Conservation (phyloP, 106 monocot genomes). For the Acorus gramineus region DNA sequence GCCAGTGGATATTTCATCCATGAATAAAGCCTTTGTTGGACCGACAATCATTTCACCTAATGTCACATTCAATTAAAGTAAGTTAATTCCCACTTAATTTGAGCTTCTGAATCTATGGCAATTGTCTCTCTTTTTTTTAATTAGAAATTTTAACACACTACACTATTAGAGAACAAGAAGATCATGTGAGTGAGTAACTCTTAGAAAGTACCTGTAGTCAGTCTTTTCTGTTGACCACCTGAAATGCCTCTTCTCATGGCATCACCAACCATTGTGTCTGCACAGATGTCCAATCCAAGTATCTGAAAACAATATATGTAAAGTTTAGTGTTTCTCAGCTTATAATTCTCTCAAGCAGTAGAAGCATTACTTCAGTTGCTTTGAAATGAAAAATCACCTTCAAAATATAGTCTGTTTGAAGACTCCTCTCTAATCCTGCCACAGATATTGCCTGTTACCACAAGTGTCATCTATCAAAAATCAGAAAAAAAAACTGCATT, state of each 20-base stretch:
- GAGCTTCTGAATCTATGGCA: background rate
- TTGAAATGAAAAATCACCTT: constrained; percentile 42
- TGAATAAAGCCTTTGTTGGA: constrained; percentile 71
- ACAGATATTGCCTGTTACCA: constrained; percentile 60
- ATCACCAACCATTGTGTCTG: constrained; percentile 73
- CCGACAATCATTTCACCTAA: constrained; percentile 90
- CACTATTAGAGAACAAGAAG: background rate
- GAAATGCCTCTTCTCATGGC: constrained; percentile 89
- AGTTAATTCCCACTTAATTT: background rate
- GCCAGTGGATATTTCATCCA: constrained; percentile 98
- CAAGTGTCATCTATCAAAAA: background rate
- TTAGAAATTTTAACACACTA: background rate
- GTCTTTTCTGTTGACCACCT: constrained; percentile 83
- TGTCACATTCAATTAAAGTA: no score
- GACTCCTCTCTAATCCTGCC: constrained; percentile 59
- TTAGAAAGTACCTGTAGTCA: constrained; percentile 61
- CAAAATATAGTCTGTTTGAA: constrained; percentile 82
- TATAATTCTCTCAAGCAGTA: background rate
- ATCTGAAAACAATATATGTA: constrained; percentile 32
- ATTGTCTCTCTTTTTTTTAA: no score
- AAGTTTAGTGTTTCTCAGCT: background rate
- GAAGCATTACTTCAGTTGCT: background rate
- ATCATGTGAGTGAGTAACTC: background rate
- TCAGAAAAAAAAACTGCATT: no score
- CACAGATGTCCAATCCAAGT: constrained; percentile 71